Base-by-base conservation (phyloP, 148 eudicot genomes). In the Silene uniflora region DNA sequence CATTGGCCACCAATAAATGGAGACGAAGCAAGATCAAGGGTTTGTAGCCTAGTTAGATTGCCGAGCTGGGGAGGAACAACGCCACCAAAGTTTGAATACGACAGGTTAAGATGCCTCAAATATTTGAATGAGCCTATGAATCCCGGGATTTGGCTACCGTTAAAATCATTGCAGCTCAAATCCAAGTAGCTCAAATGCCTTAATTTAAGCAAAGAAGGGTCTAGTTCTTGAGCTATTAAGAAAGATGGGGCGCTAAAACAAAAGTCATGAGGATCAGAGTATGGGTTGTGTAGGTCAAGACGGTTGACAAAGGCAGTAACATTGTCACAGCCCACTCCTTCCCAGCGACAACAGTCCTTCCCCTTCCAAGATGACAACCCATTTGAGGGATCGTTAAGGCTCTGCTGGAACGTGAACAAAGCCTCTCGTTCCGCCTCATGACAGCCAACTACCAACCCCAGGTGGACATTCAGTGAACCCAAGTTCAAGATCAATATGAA, bases 71-170 rank as follows among this genome's bases (percentile, higher is more conserved):
- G 29, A 66, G 77, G 79, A 6, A 75, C 32, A n/a, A n/a, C n/a
- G n/a, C n/a, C n/a, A n/a, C n/a, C n/a, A n/a, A n/a, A n/a, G n/a
- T n/a, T n/a, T n/a, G 79, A 56, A 32, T 3, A 22, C 5, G 72
- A 73, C 14, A 85, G 83, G 39, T 80, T 75, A 8, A 85, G 86
- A 73, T 78, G 68, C 11, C n/a, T 52, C 32, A 84, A 63, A 5
- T 52, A 8, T 23, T 75, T 67, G 44, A 85, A 24, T 67, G 76
- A 77, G 23, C 85, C 84, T 3, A 83, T 39, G 66, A 78, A 82
- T 2, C 62, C 73, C 4, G 85, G 88, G 67, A 85, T 80, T 25
- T 32, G 49, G n/a, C 22, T 65, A 11, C 61, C 46, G 21, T 55
- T 25, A 65, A 85, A 85, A 49, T 80, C 23, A 44, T 77, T 85